Conservation (phyloP, 768 basidiomycete species). For the Lentinula guzmanii region DNA sequence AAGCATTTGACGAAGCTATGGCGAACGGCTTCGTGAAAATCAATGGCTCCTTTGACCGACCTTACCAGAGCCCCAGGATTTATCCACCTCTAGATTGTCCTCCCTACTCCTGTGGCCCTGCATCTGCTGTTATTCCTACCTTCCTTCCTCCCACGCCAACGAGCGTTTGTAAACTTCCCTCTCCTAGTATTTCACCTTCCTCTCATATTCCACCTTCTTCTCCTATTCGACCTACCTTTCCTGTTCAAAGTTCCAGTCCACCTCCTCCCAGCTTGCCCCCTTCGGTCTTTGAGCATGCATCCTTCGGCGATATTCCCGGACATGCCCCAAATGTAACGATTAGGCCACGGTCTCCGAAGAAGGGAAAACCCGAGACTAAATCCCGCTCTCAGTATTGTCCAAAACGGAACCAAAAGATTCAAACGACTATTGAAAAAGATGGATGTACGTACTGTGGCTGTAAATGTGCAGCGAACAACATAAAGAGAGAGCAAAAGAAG, state of each 20-base stretch:
- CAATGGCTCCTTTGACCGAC: background rate
- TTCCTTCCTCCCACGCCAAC: background rate
- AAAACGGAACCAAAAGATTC: background rate
- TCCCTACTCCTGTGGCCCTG: background rate
- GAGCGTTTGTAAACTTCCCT: background rate
- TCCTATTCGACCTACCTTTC: background rate
- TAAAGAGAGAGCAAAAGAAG: background rate
- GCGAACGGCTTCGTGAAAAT: slow-evolving; percentile 1
- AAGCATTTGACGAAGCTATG: slow-evolving; percentile 16
- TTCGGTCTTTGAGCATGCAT: background rate
- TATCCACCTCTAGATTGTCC: background rate
- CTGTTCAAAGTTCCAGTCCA: background rate
- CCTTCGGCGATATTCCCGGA: background rate
- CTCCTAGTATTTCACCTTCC: background rate
- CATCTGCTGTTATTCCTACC: background rate
- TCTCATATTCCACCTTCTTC: background rate
- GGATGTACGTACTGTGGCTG: background rate
- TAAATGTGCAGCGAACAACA: background rate
- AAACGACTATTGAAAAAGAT: background rate
- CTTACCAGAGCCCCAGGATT: background rate
- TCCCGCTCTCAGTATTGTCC: background rate
- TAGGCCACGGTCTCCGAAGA: background rate
- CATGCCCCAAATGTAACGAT: background rate
- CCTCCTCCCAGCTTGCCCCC: background rate
- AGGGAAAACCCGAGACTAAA: background rate